Percentiles rank a stretch among this genome's conserved stretches.
Evolutionary conservation across 2,329 filamentous ascomycete species (phyloP).

Genomic region (Colletotrichum orbiculare): DNA sequence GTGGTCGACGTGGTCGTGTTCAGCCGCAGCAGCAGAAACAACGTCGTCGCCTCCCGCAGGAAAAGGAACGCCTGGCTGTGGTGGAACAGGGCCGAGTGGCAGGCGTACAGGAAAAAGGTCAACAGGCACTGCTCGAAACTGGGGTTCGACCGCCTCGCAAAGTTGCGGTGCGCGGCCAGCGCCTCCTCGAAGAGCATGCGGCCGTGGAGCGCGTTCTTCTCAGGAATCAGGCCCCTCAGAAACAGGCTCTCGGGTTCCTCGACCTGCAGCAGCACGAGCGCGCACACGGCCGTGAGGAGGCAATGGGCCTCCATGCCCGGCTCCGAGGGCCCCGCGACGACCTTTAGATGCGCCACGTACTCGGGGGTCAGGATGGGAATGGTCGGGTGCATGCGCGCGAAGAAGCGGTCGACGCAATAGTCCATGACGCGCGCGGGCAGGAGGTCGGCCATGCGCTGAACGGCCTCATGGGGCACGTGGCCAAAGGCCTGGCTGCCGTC

Average conservation of each 20-base stretch:
- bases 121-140: conserved; percentile 53
- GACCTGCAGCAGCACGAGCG: conserved; percentile 54
- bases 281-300: conserved; percentile 52
- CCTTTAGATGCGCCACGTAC: conserved; percentile 48
- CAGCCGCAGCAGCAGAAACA: conserved; percentile 49
- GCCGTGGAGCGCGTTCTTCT: conserved; percentile 52
- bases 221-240: conserved; percentile 46
- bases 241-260: conserved; percentile 49
- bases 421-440: conserved; percentile 48
- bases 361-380: conserved; percentile 55
- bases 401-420: conserved; percentile 53
- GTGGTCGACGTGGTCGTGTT: conserved; percentile 33
- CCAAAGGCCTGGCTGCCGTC: conserved; percentile 39
- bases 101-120: conserved; percentile 58
- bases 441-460: conserved; percentile 47
- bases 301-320: conserved; percentile 48
- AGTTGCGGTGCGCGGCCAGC: conserved; percentile 47
- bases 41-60: conserved; percentile 55
- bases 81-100: conserved; percentile 53
- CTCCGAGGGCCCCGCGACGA: conserved; percentile 40
- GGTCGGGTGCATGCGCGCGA: conserved; percentile 52
- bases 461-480: conserved; percentile 40
- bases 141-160: conserved; percentile 48
- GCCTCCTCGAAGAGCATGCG: conserved; percentile 51
- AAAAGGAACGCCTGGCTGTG: conserved; percentile 57